phyloP scores from a whole-genome alignment of 768 basidiomycete species.

The Mycena galericulata region DNA sequence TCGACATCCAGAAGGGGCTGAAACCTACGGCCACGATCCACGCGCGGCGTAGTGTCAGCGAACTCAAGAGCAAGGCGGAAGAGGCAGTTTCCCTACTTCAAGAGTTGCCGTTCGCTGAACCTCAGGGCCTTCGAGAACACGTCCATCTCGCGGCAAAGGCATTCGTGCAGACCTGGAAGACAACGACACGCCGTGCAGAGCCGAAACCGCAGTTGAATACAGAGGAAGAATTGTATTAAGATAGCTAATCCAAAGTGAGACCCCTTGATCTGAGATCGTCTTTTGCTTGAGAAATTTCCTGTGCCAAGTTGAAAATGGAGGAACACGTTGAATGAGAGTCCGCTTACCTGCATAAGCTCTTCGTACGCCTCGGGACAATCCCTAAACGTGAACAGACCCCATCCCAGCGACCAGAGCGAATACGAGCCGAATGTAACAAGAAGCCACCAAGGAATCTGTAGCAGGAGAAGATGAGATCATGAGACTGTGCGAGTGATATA shows the following conservation, averaged over 20 bases:
- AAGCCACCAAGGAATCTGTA: constrained; percentile 87
- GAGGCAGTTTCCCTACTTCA: constrained; percentile 39
- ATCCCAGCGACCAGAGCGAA: constrained; percentile 80
- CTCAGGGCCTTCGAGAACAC: constrained; percentile 1
- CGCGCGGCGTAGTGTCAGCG: constrained; percentile 26
- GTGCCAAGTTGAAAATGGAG: constrained; percentile 24
- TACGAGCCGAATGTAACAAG: constrained; percentile 85
- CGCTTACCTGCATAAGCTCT: constrained; percentile 70
- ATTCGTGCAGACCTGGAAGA: constrained; percentile 13
- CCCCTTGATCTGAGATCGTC: constrained; percentile 59
- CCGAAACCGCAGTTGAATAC: constrained; percentile 25
- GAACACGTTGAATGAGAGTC: constrained; percentile 19
- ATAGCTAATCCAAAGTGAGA: constrained; percentile 58
- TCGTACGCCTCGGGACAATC: constrained; percentile 87
- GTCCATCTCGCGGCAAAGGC: constrained; percentile 19
- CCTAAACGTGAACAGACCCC: constrained; percentile 77
- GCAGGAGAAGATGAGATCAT: background rate
- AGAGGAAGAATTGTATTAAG: constrained; percentile 20
- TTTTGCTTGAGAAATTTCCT: constrained; percentile 74
- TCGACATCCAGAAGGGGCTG: constrained; percentile 40
- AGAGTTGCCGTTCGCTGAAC: constrained; percentile 33
- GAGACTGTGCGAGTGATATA: background rate
- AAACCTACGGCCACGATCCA: constrained; percentile 44
- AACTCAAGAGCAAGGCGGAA: constrained; percentile 37
- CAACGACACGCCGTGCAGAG: background rate